Conservation (phyloP, 805 yeast genomes). For the Candida wancherniae region DNA sequence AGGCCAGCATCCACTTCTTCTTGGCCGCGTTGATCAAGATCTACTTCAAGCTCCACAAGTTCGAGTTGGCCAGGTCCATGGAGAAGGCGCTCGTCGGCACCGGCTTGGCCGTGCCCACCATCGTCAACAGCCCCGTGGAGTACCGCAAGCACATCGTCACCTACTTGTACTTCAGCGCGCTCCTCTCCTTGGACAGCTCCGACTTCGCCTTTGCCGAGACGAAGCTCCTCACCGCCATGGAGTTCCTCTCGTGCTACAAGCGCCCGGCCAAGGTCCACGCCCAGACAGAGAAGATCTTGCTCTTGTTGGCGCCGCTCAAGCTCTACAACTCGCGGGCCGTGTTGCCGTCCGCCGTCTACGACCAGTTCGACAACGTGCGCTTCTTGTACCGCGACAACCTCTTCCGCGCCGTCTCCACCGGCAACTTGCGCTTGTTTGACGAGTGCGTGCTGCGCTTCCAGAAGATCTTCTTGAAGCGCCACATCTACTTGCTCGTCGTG, state of each 20-base stretch:
- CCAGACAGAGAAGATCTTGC: conserved; percentile 43
- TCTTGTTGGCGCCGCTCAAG: conserved; percentile 60
- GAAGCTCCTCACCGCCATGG: conserved; percentile 50
- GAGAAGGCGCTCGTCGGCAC: conserved; percentile 63
- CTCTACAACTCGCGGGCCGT: conserved; percentile 41
- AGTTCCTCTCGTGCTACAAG: conserved; percentile 22
- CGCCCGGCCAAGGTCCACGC: conserved; percentile 21
- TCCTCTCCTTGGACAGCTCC: conserved; percentile 60
- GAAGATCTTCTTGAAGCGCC: conserved; percentile 48
- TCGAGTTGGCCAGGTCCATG: conserved; percentile 69
- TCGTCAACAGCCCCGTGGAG: conserved; percentile 33
- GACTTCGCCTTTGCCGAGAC: conserved; percentile 49
- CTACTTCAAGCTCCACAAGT: conserved; percentile 61
- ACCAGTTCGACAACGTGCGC: conserved; percentile 36
- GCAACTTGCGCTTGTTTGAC: conserved; percentile 55
- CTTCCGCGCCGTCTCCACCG: conserved; percentile 45
- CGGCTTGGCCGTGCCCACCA: conserved; percentile 46
- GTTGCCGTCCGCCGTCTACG: conserved; percentile 45
- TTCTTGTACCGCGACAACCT: conserved; percentile 43
- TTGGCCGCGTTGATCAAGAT: conserved; percentile 64
- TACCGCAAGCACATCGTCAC: conserved; percentile 36
- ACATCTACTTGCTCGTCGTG: conserved; percentile 57
- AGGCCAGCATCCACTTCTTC: conserved; percentile 64
- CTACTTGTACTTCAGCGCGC: conserved; percentile 66
- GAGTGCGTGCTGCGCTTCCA: conserved; percentile 41